Evolutionary conservation across 176 grass and related monocot species (phyloP).

Genomic region (Rhynchospora breviuscula): DNA sequence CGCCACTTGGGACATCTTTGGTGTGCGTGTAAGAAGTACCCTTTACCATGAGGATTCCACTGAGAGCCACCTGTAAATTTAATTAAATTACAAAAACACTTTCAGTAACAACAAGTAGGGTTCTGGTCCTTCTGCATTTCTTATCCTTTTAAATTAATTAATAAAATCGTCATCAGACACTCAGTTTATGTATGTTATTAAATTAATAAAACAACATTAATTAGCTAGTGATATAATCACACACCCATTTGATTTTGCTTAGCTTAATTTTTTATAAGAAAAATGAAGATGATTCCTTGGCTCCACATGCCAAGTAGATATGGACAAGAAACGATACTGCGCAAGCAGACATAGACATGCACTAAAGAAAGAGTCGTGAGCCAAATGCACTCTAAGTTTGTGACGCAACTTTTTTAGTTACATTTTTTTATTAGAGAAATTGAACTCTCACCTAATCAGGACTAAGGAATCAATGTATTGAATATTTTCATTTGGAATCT

Average conservation of each 20-base stretch:
- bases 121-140: too few species aligned
- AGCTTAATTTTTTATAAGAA: background rate
- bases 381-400: background rate
- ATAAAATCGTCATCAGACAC: background rate
- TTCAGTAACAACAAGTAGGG: background rate
- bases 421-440: background rate
- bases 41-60: slow-evolving; percentile 36
- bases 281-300: background rate
- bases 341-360: background rate
- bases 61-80: slow-evolving; percentile 27
- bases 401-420: background rate
- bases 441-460: background rate
- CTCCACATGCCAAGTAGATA: background rate
- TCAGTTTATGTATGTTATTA: background rate
- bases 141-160: background rate
- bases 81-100: background rate
- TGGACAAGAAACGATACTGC: background rate
- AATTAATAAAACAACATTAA: too few species aligned
- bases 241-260: background rate
- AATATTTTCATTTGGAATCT: background rate
- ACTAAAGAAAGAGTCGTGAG: background rate
- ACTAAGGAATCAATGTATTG: background rate
- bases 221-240: too few species aligned
- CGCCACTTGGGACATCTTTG: slow-evolving; percentile 3
- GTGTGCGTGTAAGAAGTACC: slow-evolving; percentile 28